A percentile compares a stretch with the other conserved stretches of the same genome.
These are phyloP conservation scores for Heritiera fomes DNA, from an alignment of 345 rosid species.

Conservation along the genomic window DNA sequence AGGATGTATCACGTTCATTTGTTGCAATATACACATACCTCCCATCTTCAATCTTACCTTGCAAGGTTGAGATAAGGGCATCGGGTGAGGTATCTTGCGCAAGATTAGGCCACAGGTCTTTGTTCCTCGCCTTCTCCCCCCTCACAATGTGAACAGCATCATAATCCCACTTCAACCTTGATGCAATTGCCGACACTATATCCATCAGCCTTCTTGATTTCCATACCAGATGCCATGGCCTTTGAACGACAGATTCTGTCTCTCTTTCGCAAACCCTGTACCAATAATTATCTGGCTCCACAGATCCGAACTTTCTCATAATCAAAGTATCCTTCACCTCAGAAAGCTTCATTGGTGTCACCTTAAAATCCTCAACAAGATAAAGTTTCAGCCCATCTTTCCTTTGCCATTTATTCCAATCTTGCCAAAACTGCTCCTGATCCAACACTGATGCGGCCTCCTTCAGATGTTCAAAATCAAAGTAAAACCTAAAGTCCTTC, in stretches of 20 bases:
- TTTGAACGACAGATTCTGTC: slow-evolving; percentile 65
- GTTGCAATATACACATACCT: slow-evolving; percentile 81
- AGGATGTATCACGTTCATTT: slow-evolving; percentile 66
- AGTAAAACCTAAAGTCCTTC: slow-evolving; percentile 90
- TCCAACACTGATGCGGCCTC: slow-evolving; percentile 88
- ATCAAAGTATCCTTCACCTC: slow-evolving; percentile 69
- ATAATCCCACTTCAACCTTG: slow-evolving; percentile 90
- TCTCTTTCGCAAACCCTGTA: slow-evolving; percentile 96
- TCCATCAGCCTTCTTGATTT: slow-evolving; percentile 92
- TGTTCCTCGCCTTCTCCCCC: slow-evolving; percentile 82
- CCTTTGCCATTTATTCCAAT: slow-evolving; percentile 84
- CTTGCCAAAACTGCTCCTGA: slow-evolving; percentile 79
- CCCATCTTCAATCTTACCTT: slow-evolving; percentile 74
- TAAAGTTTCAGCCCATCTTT: slow-evolving; percentile 49
- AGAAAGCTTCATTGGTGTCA: slow-evolving; percentile 76
- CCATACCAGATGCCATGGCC: slow-evolving; percentile 94
- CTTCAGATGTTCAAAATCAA: slow-evolving; percentile 91
- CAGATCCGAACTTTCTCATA: slow-evolving; percentile 88
- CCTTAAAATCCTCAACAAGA: slow-evolving; percentile 68
- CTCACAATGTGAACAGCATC: slow-evolving; percentile 82
- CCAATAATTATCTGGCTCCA: slow-evolving; percentile 95
- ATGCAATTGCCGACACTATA: slow-evolving; percentile 64
- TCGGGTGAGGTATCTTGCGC: slow-evolving; percentile 68
- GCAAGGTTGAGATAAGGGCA: slow-evolving; percentile 62
- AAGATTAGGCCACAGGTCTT: slow-evolving; percentile 88